Percentiles rank a stretch among this genome's conserved stretches.
Conservation (phyloP, 2,329 filamentous ascomycete genomes). For the Monosporascus sp. region DNA sequence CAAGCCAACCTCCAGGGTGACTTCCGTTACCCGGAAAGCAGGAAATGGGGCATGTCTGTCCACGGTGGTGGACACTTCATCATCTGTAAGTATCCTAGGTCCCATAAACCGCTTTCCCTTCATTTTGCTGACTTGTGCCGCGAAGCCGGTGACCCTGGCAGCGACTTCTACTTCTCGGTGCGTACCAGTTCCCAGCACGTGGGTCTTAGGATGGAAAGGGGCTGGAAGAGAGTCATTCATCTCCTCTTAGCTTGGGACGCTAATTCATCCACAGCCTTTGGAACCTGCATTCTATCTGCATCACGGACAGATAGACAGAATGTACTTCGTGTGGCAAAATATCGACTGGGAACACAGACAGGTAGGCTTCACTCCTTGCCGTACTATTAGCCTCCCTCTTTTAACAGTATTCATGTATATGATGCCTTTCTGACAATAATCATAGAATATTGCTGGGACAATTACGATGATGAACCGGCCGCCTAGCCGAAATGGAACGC, state of each 20-base stretch:
- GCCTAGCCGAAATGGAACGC: slow-evolving; percentile 35
- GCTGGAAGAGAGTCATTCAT: too few relatives aligned
- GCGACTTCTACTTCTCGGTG: slow-evolving; percentile 36
- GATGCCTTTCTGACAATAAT: slow-evolving; percentile 7
- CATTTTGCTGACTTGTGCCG: slow-evolving; percentile 11
- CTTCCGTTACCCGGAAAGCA: slow-evolving; percentile 22
- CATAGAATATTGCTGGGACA: slow-evolving; percentile 33
- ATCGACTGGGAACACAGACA: slow-evolving; percentile 34
- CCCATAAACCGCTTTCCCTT: neutral
- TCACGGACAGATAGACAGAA: slow-evolving; percentile 41
- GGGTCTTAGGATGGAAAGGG: too few relatives aligned
- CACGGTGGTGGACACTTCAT: slow-evolving; percentile 32
- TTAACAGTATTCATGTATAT: neutral
- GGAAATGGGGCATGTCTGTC: slow-evolving; percentile 22
- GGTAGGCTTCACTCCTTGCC: slow-evolving; percentile 15
- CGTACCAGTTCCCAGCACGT: neutral
- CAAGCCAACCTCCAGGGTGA: slow-evolving; percentile 37
- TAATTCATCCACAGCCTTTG: slow-evolving; percentile 19
- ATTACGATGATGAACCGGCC: slow-evolving; percentile 37
- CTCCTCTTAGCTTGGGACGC: neutral
- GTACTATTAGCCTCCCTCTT: neutral
- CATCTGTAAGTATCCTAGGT: slow-evolving; percentile 20
- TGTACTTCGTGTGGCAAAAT: slow-evolving; percentile 47
- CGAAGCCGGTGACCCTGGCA: slow-evolving; percentile 40
- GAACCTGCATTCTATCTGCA: slow-evolving; percentile 44